phyloP scores from a whole-genome alignment of 768 basidiomycete genomes.

The Gelatoporia subvermispora region DNA sequence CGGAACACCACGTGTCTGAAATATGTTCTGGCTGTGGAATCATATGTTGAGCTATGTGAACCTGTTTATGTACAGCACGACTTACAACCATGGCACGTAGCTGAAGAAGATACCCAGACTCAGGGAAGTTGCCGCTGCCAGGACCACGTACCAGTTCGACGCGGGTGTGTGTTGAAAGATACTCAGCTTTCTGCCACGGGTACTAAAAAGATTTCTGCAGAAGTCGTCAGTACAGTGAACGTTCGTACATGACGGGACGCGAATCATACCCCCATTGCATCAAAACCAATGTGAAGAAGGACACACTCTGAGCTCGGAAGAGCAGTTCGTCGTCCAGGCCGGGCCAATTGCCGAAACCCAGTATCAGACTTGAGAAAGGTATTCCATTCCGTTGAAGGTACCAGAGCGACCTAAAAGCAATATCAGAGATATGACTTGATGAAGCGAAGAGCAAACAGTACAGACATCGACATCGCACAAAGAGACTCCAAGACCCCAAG shows the following conservation, averaged over 20 bases:
- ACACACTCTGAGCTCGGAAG: constrained; percentile 46
- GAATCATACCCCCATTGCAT: constrained; percentile 47
- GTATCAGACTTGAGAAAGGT: constrained; percentile 37
- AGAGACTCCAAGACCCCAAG: constrained; percentile 46
- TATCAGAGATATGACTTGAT: not conserved
- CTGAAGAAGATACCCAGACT: constrained; percentile 40
- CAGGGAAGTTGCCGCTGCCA: constrained; percentile 40
- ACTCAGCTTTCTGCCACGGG: constrained; percentile 46
- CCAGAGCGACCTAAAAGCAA: constrained; percentile 33
- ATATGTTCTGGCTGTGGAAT: constrained; percentile 33
- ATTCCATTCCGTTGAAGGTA: constrained; percentile 40
- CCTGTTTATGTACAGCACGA: not conserved
- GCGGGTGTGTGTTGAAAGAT: constrained; percentile 50
- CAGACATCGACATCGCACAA: constrained; percentile 47
- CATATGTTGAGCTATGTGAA: not conserved
- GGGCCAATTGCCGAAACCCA: constrained; percentile 40
- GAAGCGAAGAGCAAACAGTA: not conserved
- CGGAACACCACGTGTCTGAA: constrained; percentile 43
- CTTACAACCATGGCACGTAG: constrained; percentile 35
- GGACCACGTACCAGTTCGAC: constrained; percentile 41
- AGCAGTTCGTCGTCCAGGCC: constrained; percentile 32
- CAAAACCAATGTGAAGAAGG: constrained; percentile 50
- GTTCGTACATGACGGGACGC: no score
- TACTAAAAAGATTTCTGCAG: constrained; percentile 41
- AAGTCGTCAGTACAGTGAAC: not conserved